Percentiles rank a stretch among this genome's conserved stretches.
These are phyloP conservation scores for Heliocybe sulcata DNA, from an alignment of 1,284 basidiomycete genomes.

Conservation along the genomic window DNA sequence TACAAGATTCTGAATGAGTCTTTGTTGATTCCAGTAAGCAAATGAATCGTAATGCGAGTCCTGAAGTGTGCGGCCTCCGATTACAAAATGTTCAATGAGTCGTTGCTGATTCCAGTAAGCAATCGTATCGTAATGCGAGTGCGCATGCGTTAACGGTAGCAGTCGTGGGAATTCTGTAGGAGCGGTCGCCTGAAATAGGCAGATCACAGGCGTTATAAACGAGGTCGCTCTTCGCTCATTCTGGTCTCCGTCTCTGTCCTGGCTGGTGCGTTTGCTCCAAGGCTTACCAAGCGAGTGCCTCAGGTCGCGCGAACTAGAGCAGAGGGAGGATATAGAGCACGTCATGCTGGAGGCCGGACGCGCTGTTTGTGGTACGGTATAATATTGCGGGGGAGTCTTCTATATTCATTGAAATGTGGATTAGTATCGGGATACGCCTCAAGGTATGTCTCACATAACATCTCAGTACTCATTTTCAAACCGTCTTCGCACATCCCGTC, in stretches of 20 bases:
- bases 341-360: conserved; percentile 35
- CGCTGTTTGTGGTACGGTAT: conserved; percentile 45
- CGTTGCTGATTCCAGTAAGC: too few relatives aligned
- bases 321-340: conserved; percentile 31
- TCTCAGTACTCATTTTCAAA: too few relatives aligned
- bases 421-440: conserved; percentile 88
- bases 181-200: background rate
- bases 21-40: too few relatives aligned
- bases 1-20: too few relatives aligned
- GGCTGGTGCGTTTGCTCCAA: conserved; percentile 16
- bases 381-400: conserved; percentile 1
- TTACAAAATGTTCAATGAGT: too few relatives aligned
- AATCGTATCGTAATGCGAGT: too few relatives aligned
- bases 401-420: background rate
- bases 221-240: background rate
- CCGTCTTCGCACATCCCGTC: too few relatives aligned
- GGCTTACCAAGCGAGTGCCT: conserved; percentile 16
- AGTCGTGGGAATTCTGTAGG: background rate
- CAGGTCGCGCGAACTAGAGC: conserved; percentile 8
- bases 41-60: too few relatives aligned
- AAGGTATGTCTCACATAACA: conserved; percentile 45
- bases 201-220: background rate
- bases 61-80: too few relatives aligned
- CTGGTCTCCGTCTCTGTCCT: background rate
- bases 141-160: too few relatives aligned